Evolutionary conservation across 495 filamentous ascomycete genomes (phyloP).

Genomic region (Aspergillus diversus): DNA sequence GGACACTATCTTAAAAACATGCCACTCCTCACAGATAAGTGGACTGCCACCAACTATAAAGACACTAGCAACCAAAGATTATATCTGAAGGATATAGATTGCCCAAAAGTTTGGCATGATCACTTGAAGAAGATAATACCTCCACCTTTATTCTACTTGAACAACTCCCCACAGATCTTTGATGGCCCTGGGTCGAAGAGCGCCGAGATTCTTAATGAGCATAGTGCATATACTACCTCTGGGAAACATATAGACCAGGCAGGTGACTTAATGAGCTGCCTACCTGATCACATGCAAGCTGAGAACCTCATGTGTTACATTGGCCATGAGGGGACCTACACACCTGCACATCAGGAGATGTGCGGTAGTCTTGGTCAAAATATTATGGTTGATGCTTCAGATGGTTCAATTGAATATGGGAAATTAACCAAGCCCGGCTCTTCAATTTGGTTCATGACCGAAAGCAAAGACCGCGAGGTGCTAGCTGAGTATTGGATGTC

Average conservation of each 20-base stretch:
- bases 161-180: constrained; percentile 67
- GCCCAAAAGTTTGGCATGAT: constrained; percentile 66
- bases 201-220: neutral
- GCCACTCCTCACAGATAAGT: constrained; percentile 75
- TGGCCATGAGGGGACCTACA: constrained; percentile 96
- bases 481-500: constrained; percentile 93
- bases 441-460: constrained; percentile 98
- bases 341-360: constrained; percentile 96
- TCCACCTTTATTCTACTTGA: constrained; percentile 79
- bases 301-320: constrained; percentile 99
- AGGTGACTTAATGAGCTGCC: constrained; percentile 91
- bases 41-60: constrained; percentile 65
- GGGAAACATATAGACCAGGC: constrained; percentile 57
- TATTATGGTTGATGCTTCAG: constrained; percentile 92
- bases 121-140: constrained; percentile 78
- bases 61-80: constrained; percentile 71
- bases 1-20: constrained; percentile 88
- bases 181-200: constrained; percentile 38
- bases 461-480: constrained; percentile 81
- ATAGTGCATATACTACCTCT: constrained; percentile 5
- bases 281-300: constrained; percentile 83
- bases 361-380: constrained; percentile 95
- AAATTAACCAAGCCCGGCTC: constrained; percentile 77
- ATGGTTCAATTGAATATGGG: constrained; percentile 55
- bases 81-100: constrained; percentile 22